Evolutionary conservation across 1,139 yeast genomes (phyloP).

Genomic region (Magnusiomyces suaveolens): DNA sequence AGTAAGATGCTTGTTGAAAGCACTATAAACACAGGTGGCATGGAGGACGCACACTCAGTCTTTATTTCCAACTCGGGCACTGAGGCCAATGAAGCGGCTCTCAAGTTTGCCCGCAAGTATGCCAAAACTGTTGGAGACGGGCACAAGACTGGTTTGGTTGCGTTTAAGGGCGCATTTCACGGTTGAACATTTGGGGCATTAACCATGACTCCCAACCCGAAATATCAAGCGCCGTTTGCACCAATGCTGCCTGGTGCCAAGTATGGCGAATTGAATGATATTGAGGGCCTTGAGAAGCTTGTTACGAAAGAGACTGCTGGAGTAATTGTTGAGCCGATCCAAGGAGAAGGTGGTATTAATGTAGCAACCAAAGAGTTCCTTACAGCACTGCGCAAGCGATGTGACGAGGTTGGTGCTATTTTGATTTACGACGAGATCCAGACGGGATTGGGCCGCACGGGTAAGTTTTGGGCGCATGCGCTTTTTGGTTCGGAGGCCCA

Average conservation of each 20-base stretch:
- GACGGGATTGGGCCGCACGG: conserved; percentile 92
- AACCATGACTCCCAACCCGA: conserved; percentile 83
- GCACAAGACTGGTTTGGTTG: conserved; percentile 47
- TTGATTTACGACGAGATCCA: conserved; percentile 93
- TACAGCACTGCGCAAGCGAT: conserved; percentile 52
- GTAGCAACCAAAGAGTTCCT: conserved; percentile 57
- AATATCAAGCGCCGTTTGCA: conserved; percentile 82
- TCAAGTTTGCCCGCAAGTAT: conserved; percentile 85
- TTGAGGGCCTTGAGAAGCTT: conserved; percentile 46
- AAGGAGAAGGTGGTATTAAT: conserved; percentile 95
- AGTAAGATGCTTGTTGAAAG: conserved; percentile 59
- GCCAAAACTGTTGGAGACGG: conserved; percentile 51
- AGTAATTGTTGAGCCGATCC: conserved; percentile 90
- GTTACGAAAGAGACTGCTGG: conserved; percentile 76
- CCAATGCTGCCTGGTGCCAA: conserved; percentile 83
- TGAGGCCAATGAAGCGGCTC: conserved; percentile 96
- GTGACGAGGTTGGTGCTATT: conserved; percentile 60
- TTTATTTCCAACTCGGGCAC: conserved; percentile 90
- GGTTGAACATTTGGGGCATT: conserved; percentile 93
- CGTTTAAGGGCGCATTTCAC: conserved; percentile 85
- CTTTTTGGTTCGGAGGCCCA: conserved; percentile 65
- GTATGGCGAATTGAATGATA: conserved; percentile 51
- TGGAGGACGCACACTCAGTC: conserved; percentile 71
- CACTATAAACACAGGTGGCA: conserved; percentile 65
- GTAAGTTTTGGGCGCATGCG: conserved; percentile 87